These are phyloP conservation scores for Penicillium bovifimosum DNA, from an alignment of 495 filamentous ascomycete genomes.

Conservation along the genomic window DNA sequence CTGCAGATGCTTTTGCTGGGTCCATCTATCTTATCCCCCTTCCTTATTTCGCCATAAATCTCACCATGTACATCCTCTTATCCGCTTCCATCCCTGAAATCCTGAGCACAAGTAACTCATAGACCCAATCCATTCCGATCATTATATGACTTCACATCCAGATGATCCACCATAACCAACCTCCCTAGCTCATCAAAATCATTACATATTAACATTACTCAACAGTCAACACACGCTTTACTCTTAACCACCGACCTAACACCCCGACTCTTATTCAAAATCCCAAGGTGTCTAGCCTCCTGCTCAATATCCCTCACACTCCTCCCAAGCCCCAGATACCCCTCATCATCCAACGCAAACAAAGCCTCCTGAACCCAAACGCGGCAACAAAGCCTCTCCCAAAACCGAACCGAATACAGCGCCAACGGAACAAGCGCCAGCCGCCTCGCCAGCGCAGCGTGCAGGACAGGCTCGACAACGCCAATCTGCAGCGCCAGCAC, in stretches of 20 bases:
- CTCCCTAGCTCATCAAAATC: not conserved
- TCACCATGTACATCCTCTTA: conserved; percentile 12
- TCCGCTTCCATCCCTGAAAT: not conserved
- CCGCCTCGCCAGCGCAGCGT: conserved; percentile 13
- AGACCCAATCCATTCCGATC: conserved; percentile 12
- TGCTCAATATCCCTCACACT: conserved; percentile 16
- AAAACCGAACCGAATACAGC: conserved; percentile 17
- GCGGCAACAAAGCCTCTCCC: conserved; percentile 16
- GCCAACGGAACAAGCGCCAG: conserved; percentile 14
- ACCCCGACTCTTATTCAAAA: conserved; percentile 13
- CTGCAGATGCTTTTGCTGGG: not conserved
- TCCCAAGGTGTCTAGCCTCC: conserved; percentile 17
- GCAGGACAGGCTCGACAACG: conserved; percentile 15
- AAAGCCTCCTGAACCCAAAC: conserved; percentile 27
- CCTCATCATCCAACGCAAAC: conserved; percentile 23
- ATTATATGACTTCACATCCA: conserved; percentile 1
- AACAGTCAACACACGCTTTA: conserved; percentile 2
- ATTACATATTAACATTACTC: not conserved
- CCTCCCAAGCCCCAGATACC: conserved; percentile 16
- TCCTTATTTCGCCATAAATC: not conserved
- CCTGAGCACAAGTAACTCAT: not conserved
- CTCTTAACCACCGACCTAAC: conserved; percentile 5
- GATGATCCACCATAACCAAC: not conserved
- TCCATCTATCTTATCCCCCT: not conserved
- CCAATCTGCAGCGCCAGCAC: conserved; percentile 20